Evolutionary conservation across 495 filamentous ascomycete genomes (phyloP), one percentile per base, ranked within the genome.

Genomic region (Neurospora sp.): DNA sequence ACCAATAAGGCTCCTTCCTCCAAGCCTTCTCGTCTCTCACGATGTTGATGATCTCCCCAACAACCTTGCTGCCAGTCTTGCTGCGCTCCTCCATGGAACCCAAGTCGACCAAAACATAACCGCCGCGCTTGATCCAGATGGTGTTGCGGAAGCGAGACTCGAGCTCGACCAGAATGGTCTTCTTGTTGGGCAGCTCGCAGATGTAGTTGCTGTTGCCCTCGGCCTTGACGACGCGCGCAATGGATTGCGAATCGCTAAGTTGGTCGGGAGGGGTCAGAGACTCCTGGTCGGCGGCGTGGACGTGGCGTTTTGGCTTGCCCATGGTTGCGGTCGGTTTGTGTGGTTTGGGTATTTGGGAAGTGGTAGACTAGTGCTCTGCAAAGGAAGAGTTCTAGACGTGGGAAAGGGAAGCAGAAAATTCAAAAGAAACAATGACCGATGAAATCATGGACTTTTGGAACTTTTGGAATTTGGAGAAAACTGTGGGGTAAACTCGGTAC

Each of bases 1-100:
- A 96, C 96, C 96, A 98, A 78, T 94, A 99, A n/a, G 83, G 78
- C 82, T 91, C 88, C 82, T 95, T 96, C 74, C 94, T 89, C 96
- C 96, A 99, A 41, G 84, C 85, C 83, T 92, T 96, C 83, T 98
- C 96, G 78, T 97, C 92, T 68, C 92, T 84, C 46, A 99, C 94
- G 12, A 99, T 89, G 79, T 97, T 97, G 76, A 96, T 86, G 78
- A 99, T 97, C 81, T 97, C 93, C 18, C 94, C 96, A 68, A 87
- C 85, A 10, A 97, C 86, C 83, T 92, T 94, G 76, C 93, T 95
- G 38, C 89, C 88, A 69, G 91, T 85, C n/a, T 86, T 87, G 37
- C 88, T 88, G 42, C 91, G 86, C 38, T 87, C 88, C 38, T 91
- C 86, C 11, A 88, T 84, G 3, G 80, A 79, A 40, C 86, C 84